Conservation (phyloP, 164 flowering plant species). For the Umbellularia californica region DNA sequence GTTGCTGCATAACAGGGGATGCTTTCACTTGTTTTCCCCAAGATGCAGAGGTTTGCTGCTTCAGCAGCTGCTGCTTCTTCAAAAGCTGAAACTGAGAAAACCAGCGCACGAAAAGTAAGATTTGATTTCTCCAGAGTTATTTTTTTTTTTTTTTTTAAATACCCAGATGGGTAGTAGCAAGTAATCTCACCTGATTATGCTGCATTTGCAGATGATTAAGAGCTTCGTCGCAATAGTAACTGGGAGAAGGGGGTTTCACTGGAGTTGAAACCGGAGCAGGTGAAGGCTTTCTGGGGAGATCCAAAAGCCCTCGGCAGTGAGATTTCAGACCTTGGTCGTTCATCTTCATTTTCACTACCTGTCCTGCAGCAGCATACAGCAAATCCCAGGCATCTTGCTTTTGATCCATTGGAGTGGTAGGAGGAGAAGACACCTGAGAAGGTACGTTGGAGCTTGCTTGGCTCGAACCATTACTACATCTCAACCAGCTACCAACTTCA, state of each 20-base stretch:
- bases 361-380: conserved; percentile 62
- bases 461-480: conserved; percentile 36
- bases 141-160: too few relatives aligned
- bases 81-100: conserved; percentile 41
- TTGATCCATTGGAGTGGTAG: conserved; percentile 23
- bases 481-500: conserved; percentile 34
- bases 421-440: conserved; percentile 35
- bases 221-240: conserved; percentile 18
- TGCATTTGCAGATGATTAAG: conserved; percentile 42
- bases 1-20: too few relatives aligned
- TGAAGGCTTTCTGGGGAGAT: conserved; percentile 25
- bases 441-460: conserved; percentile 45
- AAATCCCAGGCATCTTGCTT: conserved; percentile 47
- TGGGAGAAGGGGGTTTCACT: too few relatives aligned
- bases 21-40: too few relatives aligned
- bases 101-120: too few relatives aligned
- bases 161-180: too few relatives aligned
- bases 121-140: too few relatives aligned
- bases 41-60: conserved; percentile 4
- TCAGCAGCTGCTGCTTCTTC: conserved; percentile 43
- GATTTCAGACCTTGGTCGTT: conserved; percentile 22
- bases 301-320: conserved; percentile 26
- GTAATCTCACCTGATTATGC: conserved; percentile 30
- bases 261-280: not conserved
- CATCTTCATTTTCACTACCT: conserved; percentile 47